Evolutionary conservation across 306 rosid genomes (phyloP), one percentile per base, ranked within the genome.

Genomic region (Echinosophora koreensis): DNA sequence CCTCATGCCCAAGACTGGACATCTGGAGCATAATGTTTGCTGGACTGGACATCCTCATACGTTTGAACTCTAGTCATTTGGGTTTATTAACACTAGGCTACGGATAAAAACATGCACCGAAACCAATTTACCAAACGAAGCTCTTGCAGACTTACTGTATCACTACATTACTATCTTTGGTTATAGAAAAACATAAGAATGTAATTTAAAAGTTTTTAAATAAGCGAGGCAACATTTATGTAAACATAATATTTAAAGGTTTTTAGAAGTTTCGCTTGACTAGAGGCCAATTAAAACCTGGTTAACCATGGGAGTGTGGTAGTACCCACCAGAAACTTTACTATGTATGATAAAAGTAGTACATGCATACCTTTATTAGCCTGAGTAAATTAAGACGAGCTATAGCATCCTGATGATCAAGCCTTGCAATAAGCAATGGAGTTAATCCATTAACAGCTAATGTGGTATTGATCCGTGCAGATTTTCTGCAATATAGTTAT

Each of bases 331-430:
- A 64, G 54, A 84, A 62, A 54, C 38, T 61, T 52, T 44, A 12
- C 55, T 13, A 51, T 62, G 69, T 47, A 67, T 37, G 32, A 73
- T 66, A 77, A 72, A 52, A 34, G 67, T 8, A 49, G 61, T 47
- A 63, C 39, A 73, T 69, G 50, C 83, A 52, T 79, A 91, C 99
- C 98, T 96, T 96, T 80, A 96, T 96, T 74, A 96, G 90, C 84
- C 95, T 92, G 73, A 96, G 97, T 78, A 96, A 96, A 88, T 96
- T 96, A 71, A 96, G 93, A 73, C 99, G 99, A 76, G 98, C 98
- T 66, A 96, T 96, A 27, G 99, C 99, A 87, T 96, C 99, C 77
- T 88, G 99, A 76, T 96, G 99, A 84, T 96, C 97, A 80, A 96
- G 91, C 83, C 90, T 91, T 76, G 96, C 92, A 78, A 96, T 87